Conservation (phyloP, 495 filamentous ascomycete genomes). For the Penicillium silybi region DNA sequence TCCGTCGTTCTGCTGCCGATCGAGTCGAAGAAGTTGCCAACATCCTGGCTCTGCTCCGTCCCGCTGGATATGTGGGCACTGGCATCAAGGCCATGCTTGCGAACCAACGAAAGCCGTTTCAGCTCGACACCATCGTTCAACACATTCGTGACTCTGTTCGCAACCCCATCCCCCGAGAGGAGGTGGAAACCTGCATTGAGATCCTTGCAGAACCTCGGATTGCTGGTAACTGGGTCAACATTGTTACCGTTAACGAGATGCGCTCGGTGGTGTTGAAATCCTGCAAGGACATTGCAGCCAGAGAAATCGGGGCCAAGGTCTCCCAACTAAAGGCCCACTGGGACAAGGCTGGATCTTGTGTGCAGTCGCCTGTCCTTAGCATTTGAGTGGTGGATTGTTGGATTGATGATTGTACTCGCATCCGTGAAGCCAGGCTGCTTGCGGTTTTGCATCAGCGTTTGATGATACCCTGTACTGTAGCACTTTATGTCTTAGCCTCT, state of each 20-base stretch:
- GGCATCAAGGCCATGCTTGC: conserved; percentile 31
- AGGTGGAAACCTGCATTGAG: conserved; percentile 42
- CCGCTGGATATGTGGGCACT: conserved; percentile 31
- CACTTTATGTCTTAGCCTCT: conserved; percentile 10
- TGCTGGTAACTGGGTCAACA: conserved; percentile 42
- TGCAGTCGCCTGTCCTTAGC: conserved; percentile 4
- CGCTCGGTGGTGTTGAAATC: conserved; percentile 45
- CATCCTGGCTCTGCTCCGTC: conserved; percentile 37
- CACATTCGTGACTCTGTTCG: conserved; percentile 40
- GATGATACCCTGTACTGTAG: conserved; percentile 27
- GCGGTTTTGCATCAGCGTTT: conserved; percentile 35
- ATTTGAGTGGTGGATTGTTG: conserved; percentile 10
- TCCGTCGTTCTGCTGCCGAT: conserved; percentile 37
- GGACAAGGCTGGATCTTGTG: conserved; percentile 22
- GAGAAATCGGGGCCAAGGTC: conserved; percentile 36
- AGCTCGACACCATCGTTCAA: conserved; percentile 34
- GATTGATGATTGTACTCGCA: conserved; percentile 20
- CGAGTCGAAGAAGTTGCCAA: conserved; percentile 41
- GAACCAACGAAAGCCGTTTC: conserved; percentile 39
- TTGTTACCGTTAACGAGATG: conserved; percentile 40
- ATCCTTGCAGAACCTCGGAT: conserved; percentile 38
- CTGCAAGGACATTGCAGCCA: conserved; percentile 36
- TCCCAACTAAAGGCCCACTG: conserved; percentile 31
- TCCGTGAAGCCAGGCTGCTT: conserved; percentile 24
- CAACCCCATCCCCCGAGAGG: conserved; percentile 36